Evolutionary conservation across 108 stramenopile genomes (phyloP).

Genomic region (Conticribra guillardii): DNA sequence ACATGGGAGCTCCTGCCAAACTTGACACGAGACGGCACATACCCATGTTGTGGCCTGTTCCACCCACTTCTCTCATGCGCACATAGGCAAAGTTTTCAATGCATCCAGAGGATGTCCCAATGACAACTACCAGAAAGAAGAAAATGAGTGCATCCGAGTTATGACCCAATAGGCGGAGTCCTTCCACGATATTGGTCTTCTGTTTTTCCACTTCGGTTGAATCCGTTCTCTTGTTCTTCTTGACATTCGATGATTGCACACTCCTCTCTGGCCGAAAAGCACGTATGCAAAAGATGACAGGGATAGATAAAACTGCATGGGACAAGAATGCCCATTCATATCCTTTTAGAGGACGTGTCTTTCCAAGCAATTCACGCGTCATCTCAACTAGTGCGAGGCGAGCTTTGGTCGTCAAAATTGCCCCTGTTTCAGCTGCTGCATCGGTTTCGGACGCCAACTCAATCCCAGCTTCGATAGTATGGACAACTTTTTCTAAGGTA

Average conservation of each 20-base stretch:
- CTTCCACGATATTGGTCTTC: constrained; percentile 65
- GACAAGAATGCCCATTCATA: constrained; percentile 77
- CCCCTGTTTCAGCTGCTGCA: constrained; percentile 36
- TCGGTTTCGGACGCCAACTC: constrained; percentile 34
- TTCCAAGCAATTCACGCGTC: constrained; percentile 31
- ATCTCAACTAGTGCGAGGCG: constrained; percentile 25
- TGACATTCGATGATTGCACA: not conserved
- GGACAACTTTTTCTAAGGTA: constrained; percentile 30
- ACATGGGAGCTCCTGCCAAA: constrained; percentile 93
- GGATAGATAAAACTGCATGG: constrained; percentile 74
- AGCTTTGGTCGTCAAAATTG: constrained; percentile 21
- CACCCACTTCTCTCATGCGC: constrained; percentile 90
- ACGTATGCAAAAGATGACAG: constrained; percentile 71
- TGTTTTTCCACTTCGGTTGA: constrained; percentile 14
- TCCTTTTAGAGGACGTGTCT: constrained; percentile 55
- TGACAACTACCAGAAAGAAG: constrained; percentile 87
- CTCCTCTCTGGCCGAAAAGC: constrained; percentile 62
- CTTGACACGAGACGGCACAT: constrained; percentile 85
- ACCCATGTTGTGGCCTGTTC: constrained; percentile 89
- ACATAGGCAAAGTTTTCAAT: constrained; percentile 98
- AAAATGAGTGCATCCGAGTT: constrained; percentile 91
- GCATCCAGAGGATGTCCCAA: constrained; percentile 88
- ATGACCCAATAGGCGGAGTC: constrained; percentile 67
- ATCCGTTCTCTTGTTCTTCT: constrained; percentile 21
- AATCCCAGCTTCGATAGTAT: constrained; percentile 30